Base-by-base conservation (phyloP, 139 green algal genomes). In the Chlamydomonas asymmetrica region DNA sequence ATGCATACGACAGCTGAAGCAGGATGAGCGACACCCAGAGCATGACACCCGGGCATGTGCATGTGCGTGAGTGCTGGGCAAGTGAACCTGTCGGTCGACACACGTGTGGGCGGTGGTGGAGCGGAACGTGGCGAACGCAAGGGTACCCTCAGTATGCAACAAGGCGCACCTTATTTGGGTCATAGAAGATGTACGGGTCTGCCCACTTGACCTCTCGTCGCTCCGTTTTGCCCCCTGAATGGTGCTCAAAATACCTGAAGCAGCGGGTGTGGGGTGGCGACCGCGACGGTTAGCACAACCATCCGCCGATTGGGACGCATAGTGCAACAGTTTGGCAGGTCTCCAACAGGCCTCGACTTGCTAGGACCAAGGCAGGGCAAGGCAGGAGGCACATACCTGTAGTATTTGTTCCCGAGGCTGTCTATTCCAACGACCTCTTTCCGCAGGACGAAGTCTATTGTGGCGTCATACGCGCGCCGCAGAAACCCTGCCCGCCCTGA, bases 141-240 rank as follows among this genome's bases (percentile, higher is more conserved):
- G 29, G 9, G 9, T 59, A 4, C 29, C 22, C 8, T 25, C 5
- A 5, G 50, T 18, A 25, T 59, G 22, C 22, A 5, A 32, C 50
- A 59, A 25, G 4, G 38, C 66, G 27, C n/a, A 64, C 32, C 63
- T 69, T 9, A 52, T 5, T 16, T 41, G 4, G 63, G 40, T 83
- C 70, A 37, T 78, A 79, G 41, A 78, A 79, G 52, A 83, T 63
- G 64, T 87, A 68, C 3, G 49, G 57, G 31, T 67, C 64, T 1
- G 59, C 10, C 54, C 73, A 81, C 29, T 65, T 34, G 32, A 71
- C 70, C 35, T 76, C 59, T 34, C 75, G 67, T 27, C 60, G 43
- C 66, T 82, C 75, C 31, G 34, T 39, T 9, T 64, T 59, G 0
- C 27, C 32, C 3, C 10, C 37, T 13, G 61, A 59, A 0, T 25